Percentiles rank a stretch among this genome's conserved stretches.
Evolutionary conservation across 108 stramenopile species (phyloP).

Genomic region (Epipyxis sp.): DNA sequence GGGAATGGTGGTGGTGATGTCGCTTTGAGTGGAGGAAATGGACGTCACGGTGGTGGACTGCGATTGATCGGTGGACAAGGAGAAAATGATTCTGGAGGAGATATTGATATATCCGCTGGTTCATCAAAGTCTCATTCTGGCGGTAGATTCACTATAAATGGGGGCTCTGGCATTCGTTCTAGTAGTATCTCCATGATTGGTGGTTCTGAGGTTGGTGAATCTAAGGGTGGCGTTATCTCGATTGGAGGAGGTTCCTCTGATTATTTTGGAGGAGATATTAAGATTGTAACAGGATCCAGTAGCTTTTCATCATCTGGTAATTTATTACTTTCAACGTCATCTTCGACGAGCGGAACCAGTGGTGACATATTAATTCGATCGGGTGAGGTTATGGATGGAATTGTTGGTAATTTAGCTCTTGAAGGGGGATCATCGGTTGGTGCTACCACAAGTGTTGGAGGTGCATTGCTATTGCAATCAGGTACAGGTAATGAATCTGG

Average conservation of each 20-base stretch:
- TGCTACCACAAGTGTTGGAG: not conserved
- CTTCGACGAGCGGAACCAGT: not conserved
- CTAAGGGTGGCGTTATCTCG: no score
- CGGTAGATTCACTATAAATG: no score
- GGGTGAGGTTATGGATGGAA: not conserved
- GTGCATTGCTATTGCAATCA: not conserved
- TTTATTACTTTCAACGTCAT: not conserved
- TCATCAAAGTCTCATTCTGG: no score
- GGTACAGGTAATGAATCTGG: conserved; percentile 7
- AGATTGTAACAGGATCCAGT: not conserved
- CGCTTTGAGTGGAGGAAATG: not conserved
- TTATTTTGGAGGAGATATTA: not conserved
- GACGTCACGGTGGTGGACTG: not conserved
- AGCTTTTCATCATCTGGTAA: not conserved
- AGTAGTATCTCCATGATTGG: no score
- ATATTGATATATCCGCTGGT: not conserved
- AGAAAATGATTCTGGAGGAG: not conserved
- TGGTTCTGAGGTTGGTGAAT: no score
- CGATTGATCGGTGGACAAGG: not conserved
- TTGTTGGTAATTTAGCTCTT: not conserved
- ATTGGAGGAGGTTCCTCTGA: not conserved
- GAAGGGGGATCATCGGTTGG: not conserved
- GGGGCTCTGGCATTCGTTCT: no score
- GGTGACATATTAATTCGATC: not conserved
- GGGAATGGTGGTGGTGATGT: not conserved